Evolutionary conservation across 2,329 filamentous ascomycete genomes (phyloP).

Genomic region (Talaromyces sp.): DNA sequence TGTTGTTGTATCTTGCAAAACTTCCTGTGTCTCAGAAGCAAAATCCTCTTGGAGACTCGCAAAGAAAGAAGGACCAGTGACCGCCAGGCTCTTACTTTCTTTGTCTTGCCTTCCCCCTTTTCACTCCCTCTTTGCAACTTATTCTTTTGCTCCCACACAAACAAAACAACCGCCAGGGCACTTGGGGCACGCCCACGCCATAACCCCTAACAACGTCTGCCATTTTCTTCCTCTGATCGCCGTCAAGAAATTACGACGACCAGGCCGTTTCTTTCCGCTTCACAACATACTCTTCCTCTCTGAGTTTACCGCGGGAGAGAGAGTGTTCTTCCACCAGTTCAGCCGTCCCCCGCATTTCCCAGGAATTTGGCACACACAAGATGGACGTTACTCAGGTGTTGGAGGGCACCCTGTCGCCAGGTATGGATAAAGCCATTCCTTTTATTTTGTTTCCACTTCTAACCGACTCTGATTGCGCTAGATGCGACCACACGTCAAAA

Average conservation of each 20-base stretch:
- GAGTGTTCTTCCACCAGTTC: background rate
- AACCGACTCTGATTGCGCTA: slow-evolving; percentile 34
- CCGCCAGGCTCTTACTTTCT: slow-evolving; percentile 10
- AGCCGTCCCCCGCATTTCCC: slow-evolving; percentile 12
- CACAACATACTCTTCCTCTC: background rate
- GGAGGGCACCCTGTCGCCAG: slow-evolving; percentile 90
- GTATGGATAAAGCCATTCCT: slow-evolving; percentile 50
- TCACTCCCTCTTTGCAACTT: slow-evolving; percentile 20
- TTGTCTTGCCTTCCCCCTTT: slow-evolving; percentile 13
- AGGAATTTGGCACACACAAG: slow-evolving; percentile 39
- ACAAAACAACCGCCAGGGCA: slow-evolving; percentile 13
- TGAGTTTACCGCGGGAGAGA: background rate
- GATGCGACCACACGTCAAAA: slow-evolving; percentile 84
- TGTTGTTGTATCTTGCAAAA: background rate
- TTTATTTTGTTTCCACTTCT: slow-evolving; percentile 27
- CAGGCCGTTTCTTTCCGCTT: background rate
- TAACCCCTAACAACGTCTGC: background rate
- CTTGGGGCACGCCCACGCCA: slow-evolving; percentile 28
- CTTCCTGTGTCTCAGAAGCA: background rate
- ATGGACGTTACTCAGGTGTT: slow-evolving; percentile 99
- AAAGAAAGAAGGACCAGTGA: background rate
- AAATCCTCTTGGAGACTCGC: background rate
- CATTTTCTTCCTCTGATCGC: slow-evolving; percentile 10
- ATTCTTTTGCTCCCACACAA: slow-evolving; percentile 1
- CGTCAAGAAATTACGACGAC: background rate